Conservation (phyloP, 257 asterid species). For the Penstemon eatonii region DNA sequence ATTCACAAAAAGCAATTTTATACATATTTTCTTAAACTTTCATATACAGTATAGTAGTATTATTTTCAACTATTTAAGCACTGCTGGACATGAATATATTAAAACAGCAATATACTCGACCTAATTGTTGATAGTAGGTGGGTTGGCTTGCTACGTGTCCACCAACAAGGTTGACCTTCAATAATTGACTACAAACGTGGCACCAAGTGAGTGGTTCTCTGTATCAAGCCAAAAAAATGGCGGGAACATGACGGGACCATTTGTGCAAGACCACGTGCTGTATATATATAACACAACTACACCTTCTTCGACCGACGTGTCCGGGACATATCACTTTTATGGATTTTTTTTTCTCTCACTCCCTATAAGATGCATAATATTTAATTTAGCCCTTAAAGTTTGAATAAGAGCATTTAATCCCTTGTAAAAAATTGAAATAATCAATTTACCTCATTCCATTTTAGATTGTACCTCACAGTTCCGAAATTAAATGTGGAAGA, state of each 20-base stretch:
- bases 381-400: too few relatives aligned
- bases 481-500: too few relatives aligned
- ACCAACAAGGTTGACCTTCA: constrained; percentile 21
- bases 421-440: too few relatives aligned
- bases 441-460: too few relatives aligned
- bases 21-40: too few relatives aligned
- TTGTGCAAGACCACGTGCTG: constrained; percentile 20
- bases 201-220: constrained; percentile 14
- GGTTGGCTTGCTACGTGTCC: constrained; percentile 25
- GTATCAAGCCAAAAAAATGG: constrained; percentile 28
- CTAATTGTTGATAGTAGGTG: not conserved
- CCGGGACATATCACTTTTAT: not conserved
- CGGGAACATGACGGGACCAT: constrained; percentile 29
- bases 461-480: too few relatives aligned
- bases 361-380: too few relatives aligned
- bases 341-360: too few relatives aligned
- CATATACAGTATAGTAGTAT: too few relatives aligned
- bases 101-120: not conserved
- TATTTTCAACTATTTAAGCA: not conserved
- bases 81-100: not conserved
- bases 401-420: too few relatives aligned
- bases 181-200: constrained; percentile 26
- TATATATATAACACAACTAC: constrained; percentile 17
- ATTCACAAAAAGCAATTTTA: too few relatives aligned
- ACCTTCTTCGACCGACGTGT: constrained; percentile 25